A percentile compares a stretch with the other conserved stretches of the same genome.
These are phyloP conservation scores for Arthroderma uncinatum DNA, from an alignment of 2,329 filamentous ascomycete genomes.

Conservation along the genomic window DNA sequence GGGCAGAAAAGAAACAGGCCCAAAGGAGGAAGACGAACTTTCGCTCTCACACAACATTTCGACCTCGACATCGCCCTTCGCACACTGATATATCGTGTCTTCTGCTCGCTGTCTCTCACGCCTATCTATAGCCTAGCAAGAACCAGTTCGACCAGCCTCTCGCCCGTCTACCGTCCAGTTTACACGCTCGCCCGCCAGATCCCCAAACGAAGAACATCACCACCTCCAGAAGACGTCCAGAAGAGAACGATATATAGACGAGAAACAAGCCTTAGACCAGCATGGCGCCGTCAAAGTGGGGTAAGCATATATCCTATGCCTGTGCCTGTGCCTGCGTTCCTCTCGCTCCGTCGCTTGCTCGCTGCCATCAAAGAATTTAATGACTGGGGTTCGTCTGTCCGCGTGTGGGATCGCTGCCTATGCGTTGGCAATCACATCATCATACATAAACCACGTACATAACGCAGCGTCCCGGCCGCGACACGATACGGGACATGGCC, in stretches of 20 bases:
- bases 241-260: not conserved
- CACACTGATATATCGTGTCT: no score
- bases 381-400: not conserved
- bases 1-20: not conserved
- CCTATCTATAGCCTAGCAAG: no score
- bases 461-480: not conserved
- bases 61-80: not conserved
- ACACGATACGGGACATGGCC: not conserved
- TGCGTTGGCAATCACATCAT: conserved; percentile 1
- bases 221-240: no score
- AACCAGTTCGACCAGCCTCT: no score
- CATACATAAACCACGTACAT: not conserved
- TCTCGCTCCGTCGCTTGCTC: not conserved
- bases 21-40: not conserved
- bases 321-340: not conserved
- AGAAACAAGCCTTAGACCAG: conserved; percentile 9
- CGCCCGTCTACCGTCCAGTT: no score
- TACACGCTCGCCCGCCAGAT: no score
- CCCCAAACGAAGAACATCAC: no score
- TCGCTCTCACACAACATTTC: not conserved
- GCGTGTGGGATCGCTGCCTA: not conserved
- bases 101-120: no score
- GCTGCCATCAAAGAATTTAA: not conserved
- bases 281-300: conserved; percentile 42
- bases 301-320: conserved; percentile 22